Evolutionary conservation across 257 asterid species (phyloP), one percentile per base, ranked within the genome.

Genomic region (Prunella vulgaris): DNA sequence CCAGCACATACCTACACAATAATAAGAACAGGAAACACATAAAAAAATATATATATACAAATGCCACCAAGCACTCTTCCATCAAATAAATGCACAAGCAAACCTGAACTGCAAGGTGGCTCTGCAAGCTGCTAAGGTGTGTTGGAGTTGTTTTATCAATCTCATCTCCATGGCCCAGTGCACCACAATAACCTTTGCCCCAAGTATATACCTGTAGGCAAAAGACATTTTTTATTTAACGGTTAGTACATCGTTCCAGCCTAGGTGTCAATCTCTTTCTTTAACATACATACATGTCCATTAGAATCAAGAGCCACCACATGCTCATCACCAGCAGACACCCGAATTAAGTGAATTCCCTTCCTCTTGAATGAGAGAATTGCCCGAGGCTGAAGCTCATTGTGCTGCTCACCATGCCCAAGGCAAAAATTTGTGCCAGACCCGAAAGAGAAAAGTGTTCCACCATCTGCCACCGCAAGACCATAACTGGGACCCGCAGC

Each of bases 111-210:
- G 92, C 92, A 22, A 90, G 88, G 60, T 77, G 85, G 64, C 75
- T 77, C 64, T 60, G 71, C 57, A 90, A 79, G 77, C 87, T 79
- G 81, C 74, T 70, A 74, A 90, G 76, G 49, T 71, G 79, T 51
- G 61, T 71, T 21, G 97, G 97, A 58, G 84, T 82, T 10, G 94
- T 90, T 81, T 86, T 90, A 72, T 88, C 94, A 66, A 58, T 83
- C 80, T 90, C 97, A 72, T 90, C 94, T 21, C 92, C 96, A 76
- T 84, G 90, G 60, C 97, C 97, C 65, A 88, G 66, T 28, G 97
- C 97, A 57, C 97, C 97, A 75, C 96, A 86, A 76, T 90, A 90
- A 68, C 97, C 97, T 79, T 90, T 90, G 73, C 97, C 97, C 97
- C 96, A 90, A 15, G 96, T 86, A 80, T 88, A 77, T 24, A 90